Evolutionary conservation across 2,329 filamentous ascomycete genomes (phyloP), one percentile per base, ranked within the genome.

Genomic region (Malbranchea cinnamomea): DNA sequence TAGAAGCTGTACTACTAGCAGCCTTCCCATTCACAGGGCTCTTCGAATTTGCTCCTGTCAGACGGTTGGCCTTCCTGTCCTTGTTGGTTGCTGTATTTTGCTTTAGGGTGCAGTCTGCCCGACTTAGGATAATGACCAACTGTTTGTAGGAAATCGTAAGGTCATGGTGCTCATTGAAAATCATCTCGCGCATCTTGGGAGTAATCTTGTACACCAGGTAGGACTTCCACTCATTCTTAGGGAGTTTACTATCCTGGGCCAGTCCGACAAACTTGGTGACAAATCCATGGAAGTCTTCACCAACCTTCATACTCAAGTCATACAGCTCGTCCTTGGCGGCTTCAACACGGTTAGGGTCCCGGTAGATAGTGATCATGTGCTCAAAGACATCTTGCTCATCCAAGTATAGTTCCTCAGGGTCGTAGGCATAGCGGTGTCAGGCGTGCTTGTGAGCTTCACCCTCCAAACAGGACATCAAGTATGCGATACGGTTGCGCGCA

Each of bases 201-300:
- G 4, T 22, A 9, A 30, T 4, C 28, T 30, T 30, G 13, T 23
- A n/a, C 10, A 30, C 2, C n/a, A 30, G 23, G 19, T 30, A 8
- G 10, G 16, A 8, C 14, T 30, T 30, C 9, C 23, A 30, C 4
- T 30, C 11, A 4, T 30, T 16, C 19, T 22, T 11, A 7, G 13
- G 5, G 4, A 30, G 11, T n/a, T 23, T 3, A 10, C 18, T 20
- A 13, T 30, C 18, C 4, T 20, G 11, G 6, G 19, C 18, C 12
- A 30, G 11, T n/a, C 23, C 18, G 4, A 30, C 18, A 20, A 30
- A 30, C 11, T 30, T 30, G 18, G 19, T 23, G 5, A 23, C 28
- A 16, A 30, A 30, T 10, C n/a, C 16, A n/a, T n/a, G n/a, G n/a
- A n/a, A n/a, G n/a, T 30, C 18, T 15, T 30, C 20, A 5, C 11